A percentile compares a stretch with the other conserved stretches of the same genome.
phyloP scores from a whole-genome alignment of 768 basidiomycete genomes.

The Boletus eberwhitei region DNA sequence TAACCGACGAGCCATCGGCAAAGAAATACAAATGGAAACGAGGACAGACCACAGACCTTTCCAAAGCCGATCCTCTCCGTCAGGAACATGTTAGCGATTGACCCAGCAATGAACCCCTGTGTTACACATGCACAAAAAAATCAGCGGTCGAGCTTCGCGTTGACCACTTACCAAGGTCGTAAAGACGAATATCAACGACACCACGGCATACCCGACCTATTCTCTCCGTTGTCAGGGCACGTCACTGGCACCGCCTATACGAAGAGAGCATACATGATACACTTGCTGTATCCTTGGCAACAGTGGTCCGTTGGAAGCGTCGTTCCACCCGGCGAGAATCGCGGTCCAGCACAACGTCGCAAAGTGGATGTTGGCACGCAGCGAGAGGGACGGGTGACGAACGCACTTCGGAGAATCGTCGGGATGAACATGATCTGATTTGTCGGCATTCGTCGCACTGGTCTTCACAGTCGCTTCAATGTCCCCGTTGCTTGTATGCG shows the following conservation, averaged over 20 bases:
- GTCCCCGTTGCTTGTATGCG: neutral
- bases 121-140: neutral
- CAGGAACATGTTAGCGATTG: slow-evolving; percentile 42
- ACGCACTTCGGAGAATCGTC: neutral
- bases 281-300: slow-evolving; percentile 10
- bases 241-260: neutral
- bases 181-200: slow-evolving; percentile 55
- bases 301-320: slow-evolving; percentile 4
- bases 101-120: slow-evolving; percentile 42
- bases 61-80: slow-evolving; percentile 41
- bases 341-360: slow-evolving; percentile 6
- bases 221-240: neutral
- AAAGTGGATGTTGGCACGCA: slow-evolving; percentile 6
- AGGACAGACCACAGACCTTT: slow-evolving; percentile 25
- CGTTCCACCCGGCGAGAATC: slow-evolving; percentile 8
- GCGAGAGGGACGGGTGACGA: neutral
- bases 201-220: slow-evolving; percentile 46
- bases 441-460: neutral
- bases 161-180: slow-evolving; percentile 35
- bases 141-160: slow-evolving; percentile 15
- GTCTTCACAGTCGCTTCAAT: neutral
- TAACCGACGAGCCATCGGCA: slow-evolving; percentile 8
- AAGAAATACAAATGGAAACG: neutral
- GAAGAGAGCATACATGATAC: slow-evolving; percentile 2
- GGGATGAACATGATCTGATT: neutral